phyloP scores from a whole-genome alignment of 73 alveolate species.

The Tetrahymena thermophila region DNA sequence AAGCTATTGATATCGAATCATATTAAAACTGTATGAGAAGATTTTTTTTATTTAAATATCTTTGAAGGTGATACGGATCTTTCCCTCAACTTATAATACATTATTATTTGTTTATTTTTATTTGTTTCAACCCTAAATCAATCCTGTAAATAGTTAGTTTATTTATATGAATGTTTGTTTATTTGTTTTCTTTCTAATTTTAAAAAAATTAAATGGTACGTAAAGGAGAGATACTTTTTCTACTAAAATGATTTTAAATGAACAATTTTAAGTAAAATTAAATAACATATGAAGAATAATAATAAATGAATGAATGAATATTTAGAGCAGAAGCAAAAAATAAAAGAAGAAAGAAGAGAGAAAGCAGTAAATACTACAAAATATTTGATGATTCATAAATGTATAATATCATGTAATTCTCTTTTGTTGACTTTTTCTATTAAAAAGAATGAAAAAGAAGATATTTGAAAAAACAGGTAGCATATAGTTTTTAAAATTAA shows the following conservation, averaged over 20 bases:
- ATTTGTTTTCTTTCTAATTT: background rate
- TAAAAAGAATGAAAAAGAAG: background rate
- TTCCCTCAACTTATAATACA: background rate
- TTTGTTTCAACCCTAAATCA: background rate
- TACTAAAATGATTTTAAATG: background rate
- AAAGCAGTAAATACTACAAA: background rate
- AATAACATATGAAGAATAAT: background rate
- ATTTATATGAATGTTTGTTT: too few species aligned
- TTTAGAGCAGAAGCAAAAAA: background rate
- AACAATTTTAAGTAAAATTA: background rate
- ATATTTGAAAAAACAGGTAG: background rate
- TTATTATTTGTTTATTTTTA: too few species aligned
- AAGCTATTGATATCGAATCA: too few species aligned
- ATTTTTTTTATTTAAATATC: background rate
- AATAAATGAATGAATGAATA: background rate
- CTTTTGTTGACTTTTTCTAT: background rate
- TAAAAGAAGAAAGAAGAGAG: background rate
- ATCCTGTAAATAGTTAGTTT: too few species aligned
- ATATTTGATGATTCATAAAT: background rate
- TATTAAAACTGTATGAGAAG: background rate
- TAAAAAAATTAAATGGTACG: too few species aligned
- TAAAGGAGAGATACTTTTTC: background rate
- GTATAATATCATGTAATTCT: background rate
- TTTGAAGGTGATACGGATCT: background rate
- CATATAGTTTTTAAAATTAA: background rate